Conservation (phyloP, 148 eudicot genomes). For the Cornus kousa region DNA sequence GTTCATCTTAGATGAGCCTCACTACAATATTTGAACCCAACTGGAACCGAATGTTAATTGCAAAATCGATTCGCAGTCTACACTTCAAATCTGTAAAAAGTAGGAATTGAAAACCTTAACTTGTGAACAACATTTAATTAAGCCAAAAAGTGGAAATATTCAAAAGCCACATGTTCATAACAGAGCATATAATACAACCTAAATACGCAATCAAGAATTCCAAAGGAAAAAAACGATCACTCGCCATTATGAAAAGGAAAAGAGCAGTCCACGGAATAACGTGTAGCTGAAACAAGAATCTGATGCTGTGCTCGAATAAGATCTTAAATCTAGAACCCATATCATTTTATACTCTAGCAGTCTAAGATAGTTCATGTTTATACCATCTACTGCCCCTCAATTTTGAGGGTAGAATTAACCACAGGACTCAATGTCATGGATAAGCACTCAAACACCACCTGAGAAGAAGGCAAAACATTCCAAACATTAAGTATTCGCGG, state of each 20-base stretch:
- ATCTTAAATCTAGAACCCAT: too few relatives aligned
- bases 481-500: too few relatives aligned
- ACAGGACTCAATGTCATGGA: background rate
- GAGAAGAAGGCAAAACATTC: background rate
- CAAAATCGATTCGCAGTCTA: too few relatives aligned
- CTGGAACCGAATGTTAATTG: too few relatives aligned
- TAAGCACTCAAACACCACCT: background rate
- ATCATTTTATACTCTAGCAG: too few relatives aligned
- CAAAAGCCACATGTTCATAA: background rate
- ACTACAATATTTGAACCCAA: background rate
- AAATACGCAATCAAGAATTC: background rate
- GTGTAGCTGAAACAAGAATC: conserved; percentile 6
- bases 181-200: background rate
- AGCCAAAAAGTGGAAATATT: too few relatives aligned
- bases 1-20: conserved; percentile 33
- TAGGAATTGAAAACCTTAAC: too few relatives aligned
- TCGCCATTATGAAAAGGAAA: background rate
- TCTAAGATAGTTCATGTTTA: too few relatives aligned
- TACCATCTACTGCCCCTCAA: background rate
- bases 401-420: background rate
- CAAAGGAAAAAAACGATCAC: background rate
- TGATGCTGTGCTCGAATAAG: background rate
- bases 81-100: too few relatives aligned
- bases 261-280: background rate
- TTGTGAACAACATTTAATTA: too few relatives aligned